These are phyloP conservation scores for Mallotus japonicus DNA, from an alignment of 441 rosid genomes.

Conservation along the genomic window DNA sequence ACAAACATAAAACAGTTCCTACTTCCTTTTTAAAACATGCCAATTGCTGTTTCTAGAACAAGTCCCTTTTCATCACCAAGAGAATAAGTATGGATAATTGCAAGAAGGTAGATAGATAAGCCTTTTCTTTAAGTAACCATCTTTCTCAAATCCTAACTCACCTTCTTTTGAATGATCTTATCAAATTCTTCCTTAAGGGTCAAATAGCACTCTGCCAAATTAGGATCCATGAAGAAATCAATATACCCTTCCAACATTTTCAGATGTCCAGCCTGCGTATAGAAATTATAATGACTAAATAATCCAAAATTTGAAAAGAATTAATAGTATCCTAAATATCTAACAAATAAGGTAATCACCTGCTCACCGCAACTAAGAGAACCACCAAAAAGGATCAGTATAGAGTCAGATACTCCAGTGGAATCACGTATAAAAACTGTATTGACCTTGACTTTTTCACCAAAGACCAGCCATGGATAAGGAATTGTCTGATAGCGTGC, in stretches of 20 bases:
- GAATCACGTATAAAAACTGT: slow-evolving; percentile 92
- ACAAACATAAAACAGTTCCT: not conserved
- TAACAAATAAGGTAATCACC: slow-evolving; percentile 38
- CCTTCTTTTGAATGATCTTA: slow-evolving; percentile 78
- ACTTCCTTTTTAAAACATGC: not conserved
- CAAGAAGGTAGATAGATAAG: not conserved
- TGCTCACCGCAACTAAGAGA: slow-evolving; percentile 62
- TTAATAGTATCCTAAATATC: not conserved
- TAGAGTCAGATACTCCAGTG: slow-evolving; percentile 94
- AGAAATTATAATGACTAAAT: slow-evolving; percentile 15
- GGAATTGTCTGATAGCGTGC: slow-evolving; percentile 85
- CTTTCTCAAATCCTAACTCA: slow-evolving; percentile 12
- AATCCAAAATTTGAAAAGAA: slow-evolving; percentile 18
- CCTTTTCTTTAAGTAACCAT: no score
- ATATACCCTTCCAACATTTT: slow-evolving; percentile 93
- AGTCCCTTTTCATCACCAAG: not conserved
- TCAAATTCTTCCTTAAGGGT: slow-evolving; percentile 86
- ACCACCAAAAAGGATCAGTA: slow-evolving; percentile 88
- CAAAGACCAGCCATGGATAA: slow-evolving; percentile 97
- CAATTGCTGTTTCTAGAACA: not conserved
- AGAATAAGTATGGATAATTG: not conserved
- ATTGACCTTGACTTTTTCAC: slow-evolving; percentile 94
- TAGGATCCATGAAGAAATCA: slow-evolving; percentile 94
- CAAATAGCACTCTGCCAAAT: slow-evolving; percentile 79
- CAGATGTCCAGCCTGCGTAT: slow-evolving; percentile 78